Conservation (phyloP, 192 early-diverging fungal genomes). For the Entomortierella beljakovae region DNA sequence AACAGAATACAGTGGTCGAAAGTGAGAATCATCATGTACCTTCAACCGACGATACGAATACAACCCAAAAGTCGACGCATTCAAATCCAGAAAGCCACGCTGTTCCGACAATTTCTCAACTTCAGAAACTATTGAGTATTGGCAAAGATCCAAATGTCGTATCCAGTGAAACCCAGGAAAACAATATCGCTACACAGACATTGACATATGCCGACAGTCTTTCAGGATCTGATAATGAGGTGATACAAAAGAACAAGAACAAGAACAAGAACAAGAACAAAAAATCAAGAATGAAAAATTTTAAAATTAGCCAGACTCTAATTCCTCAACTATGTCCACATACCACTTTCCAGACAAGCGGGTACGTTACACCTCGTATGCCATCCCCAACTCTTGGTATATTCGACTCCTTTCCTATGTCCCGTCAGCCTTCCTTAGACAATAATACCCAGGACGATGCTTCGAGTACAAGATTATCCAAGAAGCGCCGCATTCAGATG, state of each 20-base stretch:
- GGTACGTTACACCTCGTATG: slow-evolving; percentile 23
- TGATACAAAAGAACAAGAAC: too few species aligned
- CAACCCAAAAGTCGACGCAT: background rate
- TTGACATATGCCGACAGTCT: background rate
- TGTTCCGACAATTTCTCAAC: slow-evolving; percentile 24
- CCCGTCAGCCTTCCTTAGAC: background rate
- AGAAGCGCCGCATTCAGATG: slow-evolving; percentile 15
- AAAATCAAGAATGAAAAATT: background rate
- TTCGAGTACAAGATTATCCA: background rate
- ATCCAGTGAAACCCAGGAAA: background rate
- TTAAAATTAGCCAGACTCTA: background rate
- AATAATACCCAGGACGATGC: background rate
- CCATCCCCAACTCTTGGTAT: slow-evolving; percentile 9
- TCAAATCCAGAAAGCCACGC: background rate
- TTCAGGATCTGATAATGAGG: background rate
- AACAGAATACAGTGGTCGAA: background rate
- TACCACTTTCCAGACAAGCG: background rate
- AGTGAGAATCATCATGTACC: background rate
- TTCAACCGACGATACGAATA: background rate
- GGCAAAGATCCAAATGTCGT: background rate
- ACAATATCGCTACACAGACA: background rate
- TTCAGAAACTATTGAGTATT: slow-evolving; percentile 20
- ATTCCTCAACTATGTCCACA: background rate
- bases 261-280: too few species aligned
- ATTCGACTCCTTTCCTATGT: background rate